Conservation (phyloP, 805 yeast genomes). For the Saccharomycodes ludwigii region DNA sequence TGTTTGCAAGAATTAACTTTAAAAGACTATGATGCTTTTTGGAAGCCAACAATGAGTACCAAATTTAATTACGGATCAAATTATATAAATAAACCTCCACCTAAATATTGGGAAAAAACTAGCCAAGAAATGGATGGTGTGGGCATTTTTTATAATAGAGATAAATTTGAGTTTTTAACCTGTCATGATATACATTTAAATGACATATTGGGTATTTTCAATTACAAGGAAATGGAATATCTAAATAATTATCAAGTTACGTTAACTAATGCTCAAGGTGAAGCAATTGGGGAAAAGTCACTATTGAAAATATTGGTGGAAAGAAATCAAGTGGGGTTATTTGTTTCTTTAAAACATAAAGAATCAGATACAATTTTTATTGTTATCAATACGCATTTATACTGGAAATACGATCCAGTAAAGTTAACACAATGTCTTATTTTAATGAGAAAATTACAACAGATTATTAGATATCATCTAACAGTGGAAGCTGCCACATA, state of each 20-base stretch:
- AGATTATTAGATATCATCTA: constrained; percentile 15
- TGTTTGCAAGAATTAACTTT: constrained; percentile 45
- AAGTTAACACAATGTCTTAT: constrained; percentile 41
- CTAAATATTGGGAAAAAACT: constrained; percentile 39
- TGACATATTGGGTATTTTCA: constrained; percentile 20
- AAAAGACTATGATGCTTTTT: constrained; percentile 26
- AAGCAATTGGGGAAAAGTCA: constrained; percentile 14
- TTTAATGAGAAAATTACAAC: constrained; percentile 24
- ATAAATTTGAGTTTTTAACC: constrained; percentile 31
- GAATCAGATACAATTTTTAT: constrained; percentile 28
- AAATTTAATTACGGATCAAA: constrained; percentile 32
- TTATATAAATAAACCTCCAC: constrained; percentile 38
- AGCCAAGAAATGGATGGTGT: constrained; percentile 47
- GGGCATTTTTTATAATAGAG: constrained; percentile 37
- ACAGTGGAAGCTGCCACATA: constrained; percentile 13
- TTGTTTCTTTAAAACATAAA: constrained; percentile 36
- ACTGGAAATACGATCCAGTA: constrained; percentile 48
- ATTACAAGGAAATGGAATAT: constrained; percentile 17
- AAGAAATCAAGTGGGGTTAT: constrained; percentile 45
- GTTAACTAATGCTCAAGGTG: constrained; percentile 22
- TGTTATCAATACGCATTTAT: constrained; percentile 47
- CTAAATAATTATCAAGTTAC: constrained; percentile 12
- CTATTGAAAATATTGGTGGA: constrained; percentile 25
- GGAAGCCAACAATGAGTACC: constrained; percentile 24
- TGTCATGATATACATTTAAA: constrained; percentile 24